Percentiles rank a stretch among this genome's conserved stretches.
These are phyloP conservation scores for Cystofilobasidium capitatum DNA, from an alignment of 768 basidiomycete species.

Conservation along the genomic window DNA sequence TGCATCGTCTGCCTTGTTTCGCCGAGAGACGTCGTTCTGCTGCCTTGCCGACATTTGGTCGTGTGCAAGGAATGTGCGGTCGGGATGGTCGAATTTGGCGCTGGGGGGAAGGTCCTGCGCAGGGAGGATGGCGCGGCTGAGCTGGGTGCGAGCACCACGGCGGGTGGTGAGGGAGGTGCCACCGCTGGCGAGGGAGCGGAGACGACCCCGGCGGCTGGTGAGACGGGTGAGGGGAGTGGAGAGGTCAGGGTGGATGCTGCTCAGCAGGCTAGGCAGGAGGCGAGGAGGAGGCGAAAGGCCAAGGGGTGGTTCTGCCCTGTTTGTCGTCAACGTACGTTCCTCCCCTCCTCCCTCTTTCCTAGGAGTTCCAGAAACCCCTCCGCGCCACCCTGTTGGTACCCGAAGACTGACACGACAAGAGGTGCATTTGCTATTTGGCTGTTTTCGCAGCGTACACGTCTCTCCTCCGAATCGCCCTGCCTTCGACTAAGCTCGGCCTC, in stretches of 20 bases:
- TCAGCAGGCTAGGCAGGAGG: constrained; percentile 31
- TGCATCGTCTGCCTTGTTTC: constrained; percentile 84
- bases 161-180: constrained; percentile 24
- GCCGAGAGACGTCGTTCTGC: constrained; percentile 79
- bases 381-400: background rate
- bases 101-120: constrained; percentile 63
- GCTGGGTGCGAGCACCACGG: constrained; percentile 1
- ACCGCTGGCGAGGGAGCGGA: constrained; percentile 34
- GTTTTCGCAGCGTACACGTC: constrained; percentile 54
- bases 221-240: constrained; percentile 29
- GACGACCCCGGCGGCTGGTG: constrained; percentile 34
- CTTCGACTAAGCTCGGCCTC: constrained; percentile 24
- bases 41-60: constrained; percentile 87
- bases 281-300: constrained; percentile 69
- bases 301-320: constrained; percentile 98
- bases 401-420: background rate
- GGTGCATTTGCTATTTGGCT: background rate
- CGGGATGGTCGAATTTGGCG: constrained; percentile 96
- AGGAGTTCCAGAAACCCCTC: background rate
- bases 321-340: constrained; percentile 79
- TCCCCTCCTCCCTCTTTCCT: background rate
- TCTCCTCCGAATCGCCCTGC: constrained; percentile 61
- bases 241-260: constrained; percentile 31
- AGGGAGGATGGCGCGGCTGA: constrained; percentile 30
- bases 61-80: constrained; percentile 91